Conservation (phyloP, 371 early-diverging fungal species). For the Blakeslea trispora region DNA sequence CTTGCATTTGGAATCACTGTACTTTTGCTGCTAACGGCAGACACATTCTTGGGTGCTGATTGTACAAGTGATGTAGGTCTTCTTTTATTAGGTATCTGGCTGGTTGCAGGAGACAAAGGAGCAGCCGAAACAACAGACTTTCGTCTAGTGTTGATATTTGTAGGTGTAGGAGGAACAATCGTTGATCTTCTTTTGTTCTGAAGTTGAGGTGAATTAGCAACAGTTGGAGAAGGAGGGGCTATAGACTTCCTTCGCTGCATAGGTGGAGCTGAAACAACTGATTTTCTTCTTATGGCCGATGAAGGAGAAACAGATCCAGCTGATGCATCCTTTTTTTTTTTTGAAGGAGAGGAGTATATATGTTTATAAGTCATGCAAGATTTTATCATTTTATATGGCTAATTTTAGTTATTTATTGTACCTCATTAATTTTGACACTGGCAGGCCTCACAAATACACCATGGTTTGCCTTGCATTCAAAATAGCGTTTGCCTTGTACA, state of each 20-base stretch:
- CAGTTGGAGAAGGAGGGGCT: slow-evolving; percentile 22
- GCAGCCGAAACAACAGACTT: slow-evolving; percentile 9
- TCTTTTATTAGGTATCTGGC: slow-evolving; percentile 4
- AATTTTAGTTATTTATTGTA: not conserved
- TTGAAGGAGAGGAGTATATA: too few species aligned
- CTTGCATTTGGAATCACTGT: slow-evolving; percentile 1
- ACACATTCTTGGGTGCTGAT: slow-evolving; percentile 13
- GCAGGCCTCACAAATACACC: slow-evolving; percentile 78
- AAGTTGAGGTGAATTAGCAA: not conserved
- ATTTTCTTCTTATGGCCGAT: not conserved
- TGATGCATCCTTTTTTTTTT: slow-evolving; percentile 1
- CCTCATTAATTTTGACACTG: slow-evolving; percentile 50
- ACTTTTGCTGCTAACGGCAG: slow-evolving; percentile 5
- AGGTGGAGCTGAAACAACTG: not conserved
- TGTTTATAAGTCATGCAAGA: not conserved
- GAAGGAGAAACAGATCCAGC: slow-evolving; percentile 1
- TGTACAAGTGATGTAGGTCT: slow-evolving; percentile 25
- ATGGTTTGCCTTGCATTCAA: slow-evolving; percentile 63
- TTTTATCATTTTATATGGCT: not conserved
- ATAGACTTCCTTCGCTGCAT: slow-evolving; percentile 11
- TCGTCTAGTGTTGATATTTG: not conserved
- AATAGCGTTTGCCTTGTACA: slow-evolving; percentile 74
- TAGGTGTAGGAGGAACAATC: slow-evolving; percentile 9
- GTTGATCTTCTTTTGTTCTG: slow-evolving; percentile 25
- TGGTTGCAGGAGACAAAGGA: not conserved